phyloP scores from a whole-genome alignment of 2,329 filamentous ascomycete genomes.

The Penicillium fuscoglaucum region DNA sequence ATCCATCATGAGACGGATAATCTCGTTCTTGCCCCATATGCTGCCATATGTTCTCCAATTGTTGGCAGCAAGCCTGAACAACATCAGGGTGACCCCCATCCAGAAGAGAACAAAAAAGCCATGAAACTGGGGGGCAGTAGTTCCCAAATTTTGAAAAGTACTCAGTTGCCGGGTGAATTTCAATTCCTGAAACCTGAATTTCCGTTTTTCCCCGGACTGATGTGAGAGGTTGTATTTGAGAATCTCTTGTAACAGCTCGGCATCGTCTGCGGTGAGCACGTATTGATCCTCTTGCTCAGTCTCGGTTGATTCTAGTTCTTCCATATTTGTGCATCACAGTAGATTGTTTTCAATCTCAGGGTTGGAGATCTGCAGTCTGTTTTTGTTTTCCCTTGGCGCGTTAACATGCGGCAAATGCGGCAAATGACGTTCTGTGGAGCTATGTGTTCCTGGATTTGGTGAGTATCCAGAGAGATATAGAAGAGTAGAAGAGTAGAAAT shows the following conservation, averaged over 20 bases:
- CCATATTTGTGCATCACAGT: background rate
- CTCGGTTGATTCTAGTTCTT: background rate
- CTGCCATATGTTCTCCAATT: conserved; percentile 71
- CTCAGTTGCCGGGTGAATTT: conserved; percentile 74
- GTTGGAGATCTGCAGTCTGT: too few relatives aligned
- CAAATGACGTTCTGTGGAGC: background rate
- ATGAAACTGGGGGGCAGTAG: conserved; percentile 69
- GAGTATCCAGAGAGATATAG: background rate
- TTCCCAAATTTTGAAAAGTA: conserved; percentile 67
- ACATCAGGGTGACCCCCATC: conserved; percentile 60
- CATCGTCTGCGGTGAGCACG: conserved; percentile 52
- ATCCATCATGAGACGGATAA: conserved; percentile 67
- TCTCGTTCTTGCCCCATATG: conserved; percentile 69
- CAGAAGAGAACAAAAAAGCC: conserved; percentile 81
- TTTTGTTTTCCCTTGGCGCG: too few relatives aligned
- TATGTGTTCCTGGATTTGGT: background rate
- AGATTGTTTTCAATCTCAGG: background rate
- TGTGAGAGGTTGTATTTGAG: conserved; percentile 45
- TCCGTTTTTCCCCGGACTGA: conserved; percentile 32
- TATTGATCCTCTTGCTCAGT: conserved; percentile 40
- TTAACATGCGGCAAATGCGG: background rate
- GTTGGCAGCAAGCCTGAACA: conserved; percentile 64
- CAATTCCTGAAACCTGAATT: conserved; percentile 53
- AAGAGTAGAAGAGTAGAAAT: background rate
- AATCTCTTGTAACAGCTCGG: conserved; percentile 48